Conservation (phyloP, 2,329 filamentous ascomycete genomes). For the Trichoderma oligosporum region DNA sequence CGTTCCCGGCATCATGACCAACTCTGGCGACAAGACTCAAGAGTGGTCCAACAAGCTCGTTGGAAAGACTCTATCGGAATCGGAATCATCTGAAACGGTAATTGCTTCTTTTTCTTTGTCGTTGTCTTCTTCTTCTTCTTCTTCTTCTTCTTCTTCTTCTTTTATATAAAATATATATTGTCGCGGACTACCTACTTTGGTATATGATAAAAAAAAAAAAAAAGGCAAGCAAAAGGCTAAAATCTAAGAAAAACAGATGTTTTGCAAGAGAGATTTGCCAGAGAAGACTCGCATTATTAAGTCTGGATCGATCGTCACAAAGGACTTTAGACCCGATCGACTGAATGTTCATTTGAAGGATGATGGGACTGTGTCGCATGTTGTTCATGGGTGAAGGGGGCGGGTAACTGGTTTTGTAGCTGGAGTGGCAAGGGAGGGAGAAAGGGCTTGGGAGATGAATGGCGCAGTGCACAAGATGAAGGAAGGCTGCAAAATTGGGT, state of each 20-base stretch:
- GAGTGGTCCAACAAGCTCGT: conserved; percentile 61
- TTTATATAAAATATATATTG: no score
- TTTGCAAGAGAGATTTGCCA: conserved; percentile 58
- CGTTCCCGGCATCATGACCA: conserved; percentile 54
- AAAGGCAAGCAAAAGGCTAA: background rate
- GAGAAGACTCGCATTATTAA: conserved; percentile 53
- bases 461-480: no score
- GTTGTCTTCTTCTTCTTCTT: background rate
- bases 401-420: no score
- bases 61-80: conserved; percentile 58
- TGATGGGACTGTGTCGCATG: conserved; percentile 58
- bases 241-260: conserved; percentile 41
- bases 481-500: no score
- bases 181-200: no score
- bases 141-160: background rate
- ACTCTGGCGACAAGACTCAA: conserved; percentile 45
- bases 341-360: conserved; percentile 59
- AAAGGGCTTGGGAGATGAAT: no score
- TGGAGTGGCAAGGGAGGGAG: background rate
- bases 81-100: conserved; percentile 51
- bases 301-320: conserved; percentile 56
- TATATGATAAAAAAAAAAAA: no score
- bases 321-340: conserved; percentile 51
- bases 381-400: conserved; percentile 47
- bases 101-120: conserved; percentile 19